phyloP scores from a whole-genome alignment of 257 asterid species.

The Capsicum baccatum region DNA sequence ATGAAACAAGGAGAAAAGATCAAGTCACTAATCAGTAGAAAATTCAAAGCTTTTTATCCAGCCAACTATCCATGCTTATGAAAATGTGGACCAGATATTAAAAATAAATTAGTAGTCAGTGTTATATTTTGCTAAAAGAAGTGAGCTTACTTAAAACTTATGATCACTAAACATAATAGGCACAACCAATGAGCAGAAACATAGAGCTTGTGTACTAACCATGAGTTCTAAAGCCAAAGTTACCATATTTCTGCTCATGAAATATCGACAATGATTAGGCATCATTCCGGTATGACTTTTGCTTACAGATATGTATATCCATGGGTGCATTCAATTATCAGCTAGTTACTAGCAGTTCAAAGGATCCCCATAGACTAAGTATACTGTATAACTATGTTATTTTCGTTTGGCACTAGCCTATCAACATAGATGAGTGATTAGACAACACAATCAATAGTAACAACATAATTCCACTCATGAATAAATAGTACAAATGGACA shows the following conservation, averaged over 20 bases:
- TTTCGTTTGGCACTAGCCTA: background rate
- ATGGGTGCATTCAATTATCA: background rate
- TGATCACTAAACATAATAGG: background rate
- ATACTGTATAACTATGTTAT: background rate
- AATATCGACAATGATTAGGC: background rate
- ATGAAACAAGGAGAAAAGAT: background rate
- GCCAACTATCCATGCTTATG: background rate
- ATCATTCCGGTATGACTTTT: background rate
- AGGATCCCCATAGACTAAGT: no score
- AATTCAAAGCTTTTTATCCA: background rate
- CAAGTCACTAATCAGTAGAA: background rate
- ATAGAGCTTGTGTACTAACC: background rate
- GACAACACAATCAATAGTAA: background rate
- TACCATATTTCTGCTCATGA: background rate
- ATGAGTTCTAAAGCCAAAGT: background rate
- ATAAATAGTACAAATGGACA: background rate
- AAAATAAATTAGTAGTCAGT: background rate
- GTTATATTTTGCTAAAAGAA: conserved; percentile 6
- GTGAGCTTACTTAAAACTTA: background rate
- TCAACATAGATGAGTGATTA: background rate
- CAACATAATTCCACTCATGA: background rate
- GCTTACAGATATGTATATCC: background rate
- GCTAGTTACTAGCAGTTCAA: background rate
- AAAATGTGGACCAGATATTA: background rate
- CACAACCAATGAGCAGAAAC: background rate